Evolutionary conservation across 2,329 filamentous ascomycete genomes (phyloP).

Genomic region (Bipolaris cookei): DNA sequence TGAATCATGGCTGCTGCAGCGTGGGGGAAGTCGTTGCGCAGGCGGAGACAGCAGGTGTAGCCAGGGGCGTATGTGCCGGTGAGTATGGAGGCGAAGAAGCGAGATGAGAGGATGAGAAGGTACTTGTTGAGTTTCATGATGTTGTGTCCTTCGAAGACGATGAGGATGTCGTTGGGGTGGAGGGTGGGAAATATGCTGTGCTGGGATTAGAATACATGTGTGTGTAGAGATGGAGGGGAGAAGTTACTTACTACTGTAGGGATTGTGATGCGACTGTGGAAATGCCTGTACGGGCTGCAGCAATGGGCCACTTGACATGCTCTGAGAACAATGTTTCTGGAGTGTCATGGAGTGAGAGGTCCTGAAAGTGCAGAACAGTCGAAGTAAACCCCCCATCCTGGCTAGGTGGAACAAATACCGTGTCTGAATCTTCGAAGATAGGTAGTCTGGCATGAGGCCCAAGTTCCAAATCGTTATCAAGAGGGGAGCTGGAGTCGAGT

Average conservation of each 20-base stretch:
- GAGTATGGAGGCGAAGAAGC: constrained; percentile 23
- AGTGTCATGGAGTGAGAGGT: constrained; percentile 19
- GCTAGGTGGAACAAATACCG: background rate
- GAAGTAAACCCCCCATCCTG: constrained; percentile 10
- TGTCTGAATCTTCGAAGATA: constrained; percentile 11
- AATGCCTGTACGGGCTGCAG: constrained; percentile 14
- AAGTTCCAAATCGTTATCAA: background rate
- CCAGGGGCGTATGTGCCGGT: constrained; percentile 14
- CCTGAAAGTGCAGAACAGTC: constrained; percentile 21
- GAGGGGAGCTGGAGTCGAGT: background rate
- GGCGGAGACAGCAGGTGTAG: constrained; percentile 21
- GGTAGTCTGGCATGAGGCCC: background rate
- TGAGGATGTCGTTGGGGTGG: constrained; percentile 20
- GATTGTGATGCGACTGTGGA: constrained; percentile 4
- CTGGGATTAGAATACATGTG: background rate
- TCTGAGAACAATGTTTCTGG: background rate
- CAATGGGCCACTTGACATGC: background rate
- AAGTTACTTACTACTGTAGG: constrained; percentile 17
- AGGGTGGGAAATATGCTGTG: constrained; percentile 18
- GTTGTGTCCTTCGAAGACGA: constrained; percentile 27
- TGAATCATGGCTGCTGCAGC: constrained; percentile 27
- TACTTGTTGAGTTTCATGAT: constrained; percentile 24
- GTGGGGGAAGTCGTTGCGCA: constrained; percentile 31
- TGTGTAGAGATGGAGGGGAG: background rate
- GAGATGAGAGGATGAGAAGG: constrained; percentile 22